Evolutionary conservation across 2,329 filamentous ascomycete genomes (phyloP).

Genomic region (Furcasterigmium furcatum): DNA sequence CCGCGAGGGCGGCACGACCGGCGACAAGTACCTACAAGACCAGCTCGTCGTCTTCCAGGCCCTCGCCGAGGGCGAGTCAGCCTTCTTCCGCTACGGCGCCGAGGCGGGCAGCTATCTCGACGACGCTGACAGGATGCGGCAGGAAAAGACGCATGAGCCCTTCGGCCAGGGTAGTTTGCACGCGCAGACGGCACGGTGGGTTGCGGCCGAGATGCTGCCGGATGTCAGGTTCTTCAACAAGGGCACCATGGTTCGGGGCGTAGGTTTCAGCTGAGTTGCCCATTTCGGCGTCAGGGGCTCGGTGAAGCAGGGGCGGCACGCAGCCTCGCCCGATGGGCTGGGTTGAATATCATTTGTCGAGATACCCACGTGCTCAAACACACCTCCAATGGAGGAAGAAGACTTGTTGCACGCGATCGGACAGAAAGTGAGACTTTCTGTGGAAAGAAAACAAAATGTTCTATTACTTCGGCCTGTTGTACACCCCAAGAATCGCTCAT

Average conservation of each 20-base stretch:
- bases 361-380: no score
- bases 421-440: no score
- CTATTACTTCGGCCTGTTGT: background rate
- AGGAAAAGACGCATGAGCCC: conserved; percentile 43
- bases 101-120: conserved; percentile 13
- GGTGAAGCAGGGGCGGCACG: background rate
- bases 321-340: no score
- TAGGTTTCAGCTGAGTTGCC: conserved; percentile 20
- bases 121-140: conserved; percentile 25
- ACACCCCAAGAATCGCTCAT: background rate
- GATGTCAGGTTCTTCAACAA: conserved; percentile 45
- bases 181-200: conserved; percentile 59
- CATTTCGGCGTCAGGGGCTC: background rate
- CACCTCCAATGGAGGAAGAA: no score
- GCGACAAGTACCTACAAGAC: conserved; percentile 57
- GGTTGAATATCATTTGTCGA: no score
- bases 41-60: conserved; percentile 60
- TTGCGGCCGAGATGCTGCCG: conserved; percentile 48
- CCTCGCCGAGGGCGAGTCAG: conserved; percentile 48
- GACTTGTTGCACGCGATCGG: no score
- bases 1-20: conserved; percentile 42
- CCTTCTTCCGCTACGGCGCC: conserved; percentile 30
- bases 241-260: conserved; percentile 46
- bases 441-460: background rate
- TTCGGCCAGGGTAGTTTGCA: conserved; percentile 57